A percentile compares a stretch with the other conserved stretches of the same genome.
phyloP scores from a whole-genome alignment of 1,139 yeast genomes.

The Yamadazyma conglobata region DNA sequence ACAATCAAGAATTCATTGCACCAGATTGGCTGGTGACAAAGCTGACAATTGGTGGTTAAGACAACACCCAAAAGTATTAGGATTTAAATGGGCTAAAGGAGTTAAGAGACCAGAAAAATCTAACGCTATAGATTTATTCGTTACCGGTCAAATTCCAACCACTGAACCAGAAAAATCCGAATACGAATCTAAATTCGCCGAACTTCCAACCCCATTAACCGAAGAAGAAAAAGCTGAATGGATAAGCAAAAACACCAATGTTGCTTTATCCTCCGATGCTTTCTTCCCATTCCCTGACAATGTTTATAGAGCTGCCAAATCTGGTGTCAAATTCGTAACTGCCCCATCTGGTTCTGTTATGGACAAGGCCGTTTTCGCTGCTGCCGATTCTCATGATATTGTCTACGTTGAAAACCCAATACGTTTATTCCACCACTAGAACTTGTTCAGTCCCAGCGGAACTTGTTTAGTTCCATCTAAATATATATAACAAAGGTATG shows the following conservation, averaged over 20 bases:
- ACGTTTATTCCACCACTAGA: slow-evolving; percentile 92
- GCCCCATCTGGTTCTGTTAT: slow-evolving; percentile 98
- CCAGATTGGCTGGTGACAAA: slow-evolving; percentile 98
- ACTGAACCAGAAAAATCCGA: slow-evolving; percentile 91
- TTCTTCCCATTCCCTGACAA: slow-evolving; percentile 99
- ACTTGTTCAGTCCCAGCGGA: not conserved
- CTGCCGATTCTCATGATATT: slow-evolving; percentile 85
- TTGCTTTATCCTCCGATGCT: slow-evolving; percentile 93
- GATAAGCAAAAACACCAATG: slow-evolving; percentile 74
- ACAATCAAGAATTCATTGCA: slow-evolving; percentile 98
- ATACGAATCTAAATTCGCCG: slow-evolving; percentile 84
- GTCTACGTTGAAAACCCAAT: slow-evolving; percentile 95
- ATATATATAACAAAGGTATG: too few species aligned
- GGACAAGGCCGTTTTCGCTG: slow-evolving; percentile 94
- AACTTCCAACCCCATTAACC: slow-evolving; percentile 79
- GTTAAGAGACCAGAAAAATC: slow-evolving; percentile 98
- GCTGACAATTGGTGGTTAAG: slow-evolving; percentile 99
- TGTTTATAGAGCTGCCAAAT: slow-evolving; percentile 93
- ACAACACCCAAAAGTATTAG: slow-evolving; percentile 93
- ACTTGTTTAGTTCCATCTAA: too few species aligned
- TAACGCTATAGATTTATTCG: slow-evolving; percentile 92
- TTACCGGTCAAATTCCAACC: slow-evolving; percentile 86
- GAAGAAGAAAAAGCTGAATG: slow-evolving; percentile 83
- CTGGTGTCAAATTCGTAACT: slow-evolving; percentile 92
- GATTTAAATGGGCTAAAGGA: slow-evolving; percentile 96